These are phyloP conservation scores for Choanephora cucurbitarum DNA, from an alignment of 371 early-diverging fungal genomes.

Conservation along the genomic window DNA sequence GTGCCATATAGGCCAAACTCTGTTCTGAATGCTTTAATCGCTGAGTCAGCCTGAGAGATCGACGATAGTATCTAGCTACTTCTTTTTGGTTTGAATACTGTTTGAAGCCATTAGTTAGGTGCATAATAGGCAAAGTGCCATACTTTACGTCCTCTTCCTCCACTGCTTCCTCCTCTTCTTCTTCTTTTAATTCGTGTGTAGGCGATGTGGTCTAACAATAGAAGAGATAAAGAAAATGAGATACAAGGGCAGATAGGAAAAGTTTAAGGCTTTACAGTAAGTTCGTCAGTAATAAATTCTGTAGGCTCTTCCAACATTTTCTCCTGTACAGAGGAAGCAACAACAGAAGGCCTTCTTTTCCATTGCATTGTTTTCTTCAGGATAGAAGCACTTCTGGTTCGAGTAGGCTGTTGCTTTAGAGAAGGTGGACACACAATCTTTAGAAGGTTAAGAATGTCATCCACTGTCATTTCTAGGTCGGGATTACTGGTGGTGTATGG, in stretches of 20 bases:
- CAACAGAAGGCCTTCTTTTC: constrained; percentile 35
- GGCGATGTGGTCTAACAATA: neutral
- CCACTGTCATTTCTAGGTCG: constrained; percentile 54
- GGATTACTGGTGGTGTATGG: constrained; percentile 43
- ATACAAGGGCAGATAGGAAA: too few species aligned
- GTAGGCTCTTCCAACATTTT: neutral
- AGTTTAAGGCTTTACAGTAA: too few species aligned
- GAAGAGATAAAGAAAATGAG: too few species aligned
- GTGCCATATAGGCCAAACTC: constrained; percentile 51
- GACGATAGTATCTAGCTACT: constrained; percentile 50
- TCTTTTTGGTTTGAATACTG: constrained; percentile 25
- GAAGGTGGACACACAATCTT: constrained; percentile 37
- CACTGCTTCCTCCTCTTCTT: constrained; percentile 4
- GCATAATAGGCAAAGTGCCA: too few species aligned
- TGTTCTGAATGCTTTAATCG: constrained; percentile 51
- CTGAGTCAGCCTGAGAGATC: constrained; percentile 54
- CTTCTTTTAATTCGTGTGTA: neutral
- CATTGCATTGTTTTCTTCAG: constrained; percentile 24
- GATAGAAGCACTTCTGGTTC: constrained; percentile 22
- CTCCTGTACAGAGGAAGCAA: constrained; percentile 18
- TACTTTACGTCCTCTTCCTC: too few species aligned
- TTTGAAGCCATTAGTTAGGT: too few species aligned
- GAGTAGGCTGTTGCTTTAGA: neutral
- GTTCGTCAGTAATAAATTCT: neutral
- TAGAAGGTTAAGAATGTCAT: constrained; percentile 47